Evolutionary conservation across 1,284 basidiomycete species (phyloP), one percentile per base, ranked within the genome.

Genomic region (Irpex lacteus): DNA sequence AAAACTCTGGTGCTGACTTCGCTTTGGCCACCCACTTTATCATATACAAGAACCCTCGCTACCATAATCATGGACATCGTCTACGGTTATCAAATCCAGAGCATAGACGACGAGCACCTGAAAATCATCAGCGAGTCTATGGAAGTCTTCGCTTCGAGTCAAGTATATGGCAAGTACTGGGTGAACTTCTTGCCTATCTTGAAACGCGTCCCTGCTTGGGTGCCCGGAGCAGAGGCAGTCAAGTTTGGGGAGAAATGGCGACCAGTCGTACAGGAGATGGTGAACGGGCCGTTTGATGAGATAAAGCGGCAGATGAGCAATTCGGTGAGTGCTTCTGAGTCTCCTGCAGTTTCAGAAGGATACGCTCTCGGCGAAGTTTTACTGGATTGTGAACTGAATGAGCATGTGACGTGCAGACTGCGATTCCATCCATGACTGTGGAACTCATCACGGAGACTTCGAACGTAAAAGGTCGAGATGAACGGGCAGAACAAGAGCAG

Each of bases 201-300:
- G 60, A 47, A 62, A 56, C 62, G 68, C 52, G 53, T 76, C 11
- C 76, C 76, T 1, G 58, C 65, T 0, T 77, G 75, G 75, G 63
- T 74, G 44, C 74, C 75, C 9, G 74, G 75, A 11, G 67, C 71
- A 2, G 64, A 64, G 1, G 74, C 72, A 66, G 70, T 72, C 59
- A 63, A 54, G 37, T 63, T 50, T n/a, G 70, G 68, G 3, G 50
- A 18, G 11, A 63, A 61, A 32, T 72, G 72, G 68, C 57, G 61
- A 9, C 59, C 63, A 38, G 68, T 60, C 7, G 64, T 75, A 3
- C 26, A 66, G 6, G 64, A 58, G 4, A 71, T 73, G 69, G 58
- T 60, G 50, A 65, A 74, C 9, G 54, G 64, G 4, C 72, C 71
- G 0, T 69, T 70, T 50, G 59, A 69, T 5, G 70, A 68, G 61